Base-by-base conservation (phyloP, 345 rosid genomes). In the Brassica juncea region DNA sequence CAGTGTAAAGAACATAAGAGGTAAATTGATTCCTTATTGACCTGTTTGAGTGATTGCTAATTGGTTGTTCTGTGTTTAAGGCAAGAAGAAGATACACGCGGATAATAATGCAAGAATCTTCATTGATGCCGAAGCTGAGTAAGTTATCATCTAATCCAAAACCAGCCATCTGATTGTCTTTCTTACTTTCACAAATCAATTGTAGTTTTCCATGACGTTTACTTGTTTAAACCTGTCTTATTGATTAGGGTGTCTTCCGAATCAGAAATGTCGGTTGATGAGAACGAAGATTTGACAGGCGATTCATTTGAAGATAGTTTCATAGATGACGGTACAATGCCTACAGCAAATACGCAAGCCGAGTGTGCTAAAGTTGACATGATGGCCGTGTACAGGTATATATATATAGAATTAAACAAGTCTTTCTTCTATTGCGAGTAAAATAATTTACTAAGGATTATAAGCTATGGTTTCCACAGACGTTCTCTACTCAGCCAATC, bases 401-500 rank as follows among this genome's bases (percentile, higher is more conserved):
- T 19, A 19, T n/a, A 19, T 15, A 16, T 75, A 25, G 5, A 52
- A 49, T 28, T 15, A 39, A 30, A 58, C 5, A 3, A 5, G 6
- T 49, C 5, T 55, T 55, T 39, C 21, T 55, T 71, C 35, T 63
- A 6, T 44, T 64, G 31, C 1, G 44, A 34, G 34, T 68, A 74
- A 34, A 6, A 60, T 12, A 10, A 44, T n/a, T 74, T 68, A 64
- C 52, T 64, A 54, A 64, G 6, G 27, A 12, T 49, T 19, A 11
- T 19, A 21, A n/a, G 39, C 28, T 71, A 49, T 59, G 75, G 19
- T 71, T 49, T 74, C 66, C 57, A 66, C 86, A 94, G 99, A 85
- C 97, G 92, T 73, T 94, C 98, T 62, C 85, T 94, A 86, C 94
- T 94, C 72, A 94, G 91, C 76, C 99, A 94, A 74, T 92, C 95